These are phyloP conservation scores for Wickerhamiella brachini DNA, from an alignment of 805 yeast genomes.

Conservation along the genomic window DNA sequence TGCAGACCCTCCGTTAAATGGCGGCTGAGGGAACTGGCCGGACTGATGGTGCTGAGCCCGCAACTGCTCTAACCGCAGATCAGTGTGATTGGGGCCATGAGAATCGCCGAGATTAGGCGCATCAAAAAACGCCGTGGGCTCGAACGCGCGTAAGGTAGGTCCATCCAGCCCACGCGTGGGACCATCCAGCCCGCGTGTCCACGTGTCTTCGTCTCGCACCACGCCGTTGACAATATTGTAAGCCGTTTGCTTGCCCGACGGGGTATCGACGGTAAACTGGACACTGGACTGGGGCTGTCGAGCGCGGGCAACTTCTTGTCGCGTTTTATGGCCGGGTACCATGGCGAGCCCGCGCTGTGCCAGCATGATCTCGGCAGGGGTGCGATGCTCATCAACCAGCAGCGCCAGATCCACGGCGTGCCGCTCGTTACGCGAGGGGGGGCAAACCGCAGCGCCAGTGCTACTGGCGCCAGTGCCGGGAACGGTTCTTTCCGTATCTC, in stretches of 20 bases:
- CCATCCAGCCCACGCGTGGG: no score
- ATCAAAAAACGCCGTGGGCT: neutral
- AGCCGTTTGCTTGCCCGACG: neutral
- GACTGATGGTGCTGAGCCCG: neutral
- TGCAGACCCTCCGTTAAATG: no score
- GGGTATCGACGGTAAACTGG: neutral
- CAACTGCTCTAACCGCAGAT: neutral
- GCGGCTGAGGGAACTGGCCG: neutral
- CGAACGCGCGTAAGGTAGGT: neutral
- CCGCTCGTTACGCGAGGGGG: slow-evolving; percentile 2
- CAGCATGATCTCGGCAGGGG: slow-evolving; percentile 3
- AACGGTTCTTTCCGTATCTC: neutral
- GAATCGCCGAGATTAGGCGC: no score
- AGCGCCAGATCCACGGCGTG: neutral
- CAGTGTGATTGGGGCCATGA: no score
- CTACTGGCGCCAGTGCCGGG: slow-evolving; percentile 4
- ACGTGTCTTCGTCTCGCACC: neutral
- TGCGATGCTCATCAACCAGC: neutral
- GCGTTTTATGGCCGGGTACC: neutral
- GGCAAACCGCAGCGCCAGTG: neutral
- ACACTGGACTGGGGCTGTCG: neutral
- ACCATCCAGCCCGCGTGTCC: neutral
- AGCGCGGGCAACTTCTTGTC: neutral
- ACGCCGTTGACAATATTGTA: neutral
- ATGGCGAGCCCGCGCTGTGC: neutral